Evolutionary conservation across 1,284 basidiomycete species (phyloP).

Genomic region (Moesziomyces aphidis): DNA sequence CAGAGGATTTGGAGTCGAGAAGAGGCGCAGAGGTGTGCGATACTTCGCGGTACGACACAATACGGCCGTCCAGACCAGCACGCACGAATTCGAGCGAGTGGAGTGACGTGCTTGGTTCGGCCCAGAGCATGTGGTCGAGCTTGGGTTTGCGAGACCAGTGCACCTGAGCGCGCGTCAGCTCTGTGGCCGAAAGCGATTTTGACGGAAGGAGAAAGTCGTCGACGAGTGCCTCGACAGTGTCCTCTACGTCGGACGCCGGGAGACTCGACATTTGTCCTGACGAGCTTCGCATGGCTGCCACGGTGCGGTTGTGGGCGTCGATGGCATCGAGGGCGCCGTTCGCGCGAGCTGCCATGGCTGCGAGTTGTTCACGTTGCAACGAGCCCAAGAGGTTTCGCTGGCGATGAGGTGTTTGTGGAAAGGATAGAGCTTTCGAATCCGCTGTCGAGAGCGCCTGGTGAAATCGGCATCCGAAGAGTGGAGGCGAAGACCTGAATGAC

Average conservation of each 20-base stretch:
- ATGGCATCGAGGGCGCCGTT: slow-evolving; percentile 5
- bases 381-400: no score
- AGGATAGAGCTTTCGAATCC: not conserved
- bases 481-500: not conserved
- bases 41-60: slow-evolving; percentile 58
- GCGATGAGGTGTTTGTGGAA: no score
- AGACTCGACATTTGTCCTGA: not conserved
- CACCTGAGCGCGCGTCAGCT: slow-evolving; percentile 32
- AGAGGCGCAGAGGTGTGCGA: slow-evolving; percentile 32
- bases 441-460: no score
- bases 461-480: not conserved
- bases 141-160: slow-evolving; percentile 48
- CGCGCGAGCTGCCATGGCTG: slow-evolving; percentile 14
- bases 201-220: slow-evolving; percentile 34
- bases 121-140: slow-evolving; percentile 52
- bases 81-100: slow-evolving; percentile 63
- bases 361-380: not conserved
- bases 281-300: slow-evolving; percentile 18
- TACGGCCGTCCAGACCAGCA: slow-evolving; percentile 60
- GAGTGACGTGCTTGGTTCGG: slow-evolving; percentile 49
- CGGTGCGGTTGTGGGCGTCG: slow-evolving; percentile 30
- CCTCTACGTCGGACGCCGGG: not conserved
- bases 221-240: slow-evolving; percentile 24
- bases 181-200: slow-evolving; percentile 12
- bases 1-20: slow-evolving; percentile 66